A percentile compares a stretch with the other conserved stretches of the same genome.
Evolutionary conservation across 2,329 filamentous ascomycete genomes (phyloP).

Genomic region (Bipolaris zeicola): DNA sequence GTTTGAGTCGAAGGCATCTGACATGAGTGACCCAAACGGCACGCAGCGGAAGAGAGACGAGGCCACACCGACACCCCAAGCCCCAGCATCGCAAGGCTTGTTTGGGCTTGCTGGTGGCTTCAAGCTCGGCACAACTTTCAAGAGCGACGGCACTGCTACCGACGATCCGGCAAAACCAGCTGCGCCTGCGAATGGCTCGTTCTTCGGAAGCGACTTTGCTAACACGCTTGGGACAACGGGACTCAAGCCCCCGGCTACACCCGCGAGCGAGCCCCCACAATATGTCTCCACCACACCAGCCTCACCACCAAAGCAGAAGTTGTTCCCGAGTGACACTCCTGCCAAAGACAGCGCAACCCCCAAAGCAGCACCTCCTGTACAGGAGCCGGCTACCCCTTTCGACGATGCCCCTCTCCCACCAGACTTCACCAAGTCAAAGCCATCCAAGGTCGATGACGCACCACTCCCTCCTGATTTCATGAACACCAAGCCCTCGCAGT

Average conservation of each 20-base stretch:
- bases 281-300: conserved; percentile 48
- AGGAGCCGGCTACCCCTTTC: conserved; percentile 33
- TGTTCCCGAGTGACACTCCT: conserved; percentile 26
- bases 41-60: conserved; percentile 39
- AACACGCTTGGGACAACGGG: conserved; percentile 59
- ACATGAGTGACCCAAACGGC: conserved; percentile 36
- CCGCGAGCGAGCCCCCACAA: conserved; percentile 48
- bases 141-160: conserved; percentile 65
- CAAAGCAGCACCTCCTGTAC: conserved; percentile 41
- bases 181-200: conserved; percentile 52
- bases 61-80: conserved; percentile 43
- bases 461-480: conserved; percentile 47
- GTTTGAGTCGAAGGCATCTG: conserved; percentile 39
- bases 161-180: conserved; percentile 62
- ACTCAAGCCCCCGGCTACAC: conserved; percentile 40
- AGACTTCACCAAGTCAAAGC: conserved; percentile 40
- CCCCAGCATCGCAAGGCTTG: conserved; percentile 33
- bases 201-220: conserved; percentile 68
- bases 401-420: conserved; percentile 48
- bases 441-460: conserved; percentile 36
- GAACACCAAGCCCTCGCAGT: conserved; percentile 35
- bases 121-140: conserved; percentile 71
- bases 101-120: conserved; percentile 57
- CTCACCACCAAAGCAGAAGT: conserved; percentile 34
- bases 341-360: conserved; percentile 32